Evolutionary conservation across 768 basidiomycete species (phyloP).

Genomic region (Termitomyces sp.): DNA sequence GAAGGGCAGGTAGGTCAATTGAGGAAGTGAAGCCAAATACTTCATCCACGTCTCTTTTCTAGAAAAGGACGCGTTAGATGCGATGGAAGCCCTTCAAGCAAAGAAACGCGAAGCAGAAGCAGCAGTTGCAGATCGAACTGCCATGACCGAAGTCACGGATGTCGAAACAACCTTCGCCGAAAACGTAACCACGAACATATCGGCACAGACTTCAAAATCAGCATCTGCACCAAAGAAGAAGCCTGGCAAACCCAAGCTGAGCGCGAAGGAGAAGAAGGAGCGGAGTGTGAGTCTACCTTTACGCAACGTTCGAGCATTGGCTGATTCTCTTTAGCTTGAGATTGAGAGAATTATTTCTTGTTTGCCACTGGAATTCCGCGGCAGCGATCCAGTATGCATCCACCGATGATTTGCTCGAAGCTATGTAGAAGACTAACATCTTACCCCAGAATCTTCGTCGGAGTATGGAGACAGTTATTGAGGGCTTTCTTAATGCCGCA

Average conservation of each 20-base stretch:
- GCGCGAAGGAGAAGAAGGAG: constrained; percentile 83
- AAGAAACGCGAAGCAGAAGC: constrained; percentile 34
- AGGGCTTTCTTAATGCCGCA: constrained; percentile 65
- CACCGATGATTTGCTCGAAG: not conserved
- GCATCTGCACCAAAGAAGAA: constrained; percentile 51
- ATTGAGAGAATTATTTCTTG: constrained; percentile 72
- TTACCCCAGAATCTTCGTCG: constrained; percentile 60
- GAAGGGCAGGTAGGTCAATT: constrained; percentile 52
- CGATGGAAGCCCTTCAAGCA: constrained; percentile 51
- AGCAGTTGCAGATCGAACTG: constrained; percentile 36
- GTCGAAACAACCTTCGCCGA: constrained; percentile 39
- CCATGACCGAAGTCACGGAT: constrained; percentile 40
- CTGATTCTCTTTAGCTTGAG: constrained; percentile 40
- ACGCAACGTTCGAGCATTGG: not conserved
- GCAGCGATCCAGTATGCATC: constrained; percentile 74
- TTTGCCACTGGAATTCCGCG: constrained; percentile 88
- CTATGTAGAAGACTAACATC: not conserved
- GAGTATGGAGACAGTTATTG: constrained; percentile 80
- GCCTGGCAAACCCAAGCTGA: constrained; percentile 61
- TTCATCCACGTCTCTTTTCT: not conserved
- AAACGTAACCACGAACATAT: constrained; percentile 38
- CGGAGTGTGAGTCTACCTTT: constrained; percentile 49
- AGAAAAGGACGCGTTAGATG: constrained; percentile 63
- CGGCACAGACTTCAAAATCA: constrained; percentile 34
- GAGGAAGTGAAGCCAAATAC: not conserved